These are phyloP conservation scores for Exophiala calicioides DNA, from an alignment of 2,329 filamentous ascomycete genomes.

Conservation along the genomic window DNA sequence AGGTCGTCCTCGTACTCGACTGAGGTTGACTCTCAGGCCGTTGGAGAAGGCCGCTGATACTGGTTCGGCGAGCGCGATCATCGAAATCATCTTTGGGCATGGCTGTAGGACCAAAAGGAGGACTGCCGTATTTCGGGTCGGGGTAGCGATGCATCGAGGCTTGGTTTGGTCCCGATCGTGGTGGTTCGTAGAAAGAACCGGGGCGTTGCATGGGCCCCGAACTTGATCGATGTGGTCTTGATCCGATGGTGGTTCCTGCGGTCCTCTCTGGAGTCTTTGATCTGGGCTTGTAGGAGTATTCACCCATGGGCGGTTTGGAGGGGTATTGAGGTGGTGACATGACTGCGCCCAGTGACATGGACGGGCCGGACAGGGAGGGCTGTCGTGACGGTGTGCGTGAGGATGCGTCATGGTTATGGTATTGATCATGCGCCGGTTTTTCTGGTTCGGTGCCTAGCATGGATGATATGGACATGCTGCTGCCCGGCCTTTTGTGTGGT, in stretches of 20 bases:
- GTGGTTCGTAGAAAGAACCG: constrained; percentile 23
- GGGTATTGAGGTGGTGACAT: constrained; percentile 48
- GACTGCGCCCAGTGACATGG: constrained; percentile 38
- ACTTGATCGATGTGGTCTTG: constrained; percentile 31
- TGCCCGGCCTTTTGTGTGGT: constrained; percentile 49
- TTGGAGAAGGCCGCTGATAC: constrained; percentile 45
- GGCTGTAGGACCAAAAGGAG: constrained; percentile 18
- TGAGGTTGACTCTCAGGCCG: constrained; percentile 41
- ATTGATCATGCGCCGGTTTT: constrained; percentile 47
- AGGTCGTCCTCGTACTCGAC: constrained; percentile 15
- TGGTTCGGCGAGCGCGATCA: constrained; percentile 41
- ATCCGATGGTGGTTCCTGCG: constrained; percentile 40
- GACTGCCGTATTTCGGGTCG: constrained; percentile 20
- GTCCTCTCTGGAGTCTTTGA: constrained; percentile 69
- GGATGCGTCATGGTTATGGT: constrained; percentile 37
- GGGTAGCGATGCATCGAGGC: constrained; percentile 7
- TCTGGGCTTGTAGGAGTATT: constrained; percentile 64
- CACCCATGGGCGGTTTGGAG: constrained; percentile 51
- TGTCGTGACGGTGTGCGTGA: constrained; percentile 37
- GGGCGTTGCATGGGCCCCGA: constrained; percentile 30
- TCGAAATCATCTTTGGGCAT: constrained; percentile 24
- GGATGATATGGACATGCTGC: constrained; percentile 74
- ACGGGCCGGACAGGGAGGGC: constrained; percentile 37
- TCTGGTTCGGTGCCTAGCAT: constrained; percentile 62
- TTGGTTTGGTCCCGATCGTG: constrained; percentile 10